A percentile compares a stretch with the other conserved stretches of the same genome.
These are phyloP conservation scores for Phytopythium kandeliae DNA, from an alignment of 352 stramenopile genomes.

Conservation along the genomic window DNA sequence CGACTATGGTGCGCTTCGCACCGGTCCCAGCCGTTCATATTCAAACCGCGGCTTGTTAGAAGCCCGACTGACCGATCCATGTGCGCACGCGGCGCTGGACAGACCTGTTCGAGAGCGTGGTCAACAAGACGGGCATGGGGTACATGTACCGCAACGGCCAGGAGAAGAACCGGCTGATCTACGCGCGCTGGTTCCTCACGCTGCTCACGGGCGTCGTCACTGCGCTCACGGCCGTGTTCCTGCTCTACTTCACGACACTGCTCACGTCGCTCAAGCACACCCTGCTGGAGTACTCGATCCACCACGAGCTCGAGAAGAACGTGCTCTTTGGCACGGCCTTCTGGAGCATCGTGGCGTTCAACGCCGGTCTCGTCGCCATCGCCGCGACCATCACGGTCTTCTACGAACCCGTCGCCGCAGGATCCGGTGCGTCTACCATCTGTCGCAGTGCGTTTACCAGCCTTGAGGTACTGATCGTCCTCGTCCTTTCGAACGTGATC, in stretches of 20 bases:
- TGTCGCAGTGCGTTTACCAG: too few species aligned
- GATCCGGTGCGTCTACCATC: conserved; percentile 47
- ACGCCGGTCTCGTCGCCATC: conserved; percentile 62
- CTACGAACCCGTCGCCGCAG: conserved; percentile 66
- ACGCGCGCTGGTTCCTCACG: conserved; percentile 79
- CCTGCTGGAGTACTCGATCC: conserved; percentile 56
- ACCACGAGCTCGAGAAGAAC: conserved; percentile 45
- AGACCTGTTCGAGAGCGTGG: conserved; percentile 86
- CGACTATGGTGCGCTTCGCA: conserved; percentile 68
- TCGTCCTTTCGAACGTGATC: background rate
- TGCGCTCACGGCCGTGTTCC: conserved; percentile 66
- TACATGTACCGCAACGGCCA: conserved; percentile 81
- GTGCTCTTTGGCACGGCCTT: conserved; percentile 74
- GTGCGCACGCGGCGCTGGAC: background rate
- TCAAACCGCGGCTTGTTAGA: too few species aligned
- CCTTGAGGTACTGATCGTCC: too few species aligned
- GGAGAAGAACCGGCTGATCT: conserved; percentile 73
- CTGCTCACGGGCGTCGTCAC: conserved; percentile 69
- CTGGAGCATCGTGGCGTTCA: conserved; percentile 62
- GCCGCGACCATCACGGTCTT: conserved; percentile 73
- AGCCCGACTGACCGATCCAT: too few species aligned
- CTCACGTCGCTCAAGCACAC: conserved; percentile 68
- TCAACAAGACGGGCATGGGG: conserved; percentile 79
- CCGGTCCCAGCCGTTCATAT: too few species aligned
- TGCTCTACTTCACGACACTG: conserved; percentile 75